Evolutionary conservation across 2,329 filamentous ascomycete species (phyloP).

Genomic region (Daldinia sp.): DNA sequence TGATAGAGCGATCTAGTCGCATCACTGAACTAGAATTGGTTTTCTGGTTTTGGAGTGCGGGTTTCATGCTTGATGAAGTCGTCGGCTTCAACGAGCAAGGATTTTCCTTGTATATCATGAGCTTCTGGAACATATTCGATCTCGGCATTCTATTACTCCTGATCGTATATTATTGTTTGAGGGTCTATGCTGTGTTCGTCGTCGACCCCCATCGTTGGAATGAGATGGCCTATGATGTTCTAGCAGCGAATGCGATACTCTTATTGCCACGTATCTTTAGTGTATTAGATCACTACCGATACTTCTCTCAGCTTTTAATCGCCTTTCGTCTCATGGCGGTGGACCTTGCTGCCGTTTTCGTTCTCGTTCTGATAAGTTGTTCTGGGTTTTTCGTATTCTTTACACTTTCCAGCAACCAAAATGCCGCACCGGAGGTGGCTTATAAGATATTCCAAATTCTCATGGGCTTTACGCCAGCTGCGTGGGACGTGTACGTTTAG

Average conservation of each 20-base stretch:
- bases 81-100: constrained; percentile 97
- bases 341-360: constrained; percentile 83
- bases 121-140: constrained; percentile 97
- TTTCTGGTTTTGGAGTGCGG: constrained; percentile 98
- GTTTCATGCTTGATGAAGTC: constrained; percentile 95
- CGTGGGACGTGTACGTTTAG: constrained; percentile 79
- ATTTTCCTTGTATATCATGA: constrained; percentile 96
- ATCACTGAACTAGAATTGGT: constrained; percentile 87
- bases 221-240: constrained; percentile 89
- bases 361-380: constrained; percentile 85
- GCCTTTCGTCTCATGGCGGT: constrained; percentile 94
- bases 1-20: constrained; percentile 75
- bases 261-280: constrained; percentile 92
- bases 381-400: constrained; percentile 97
- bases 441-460: constrained; percentile 93
- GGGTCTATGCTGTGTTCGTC: constrained; percentile 86
- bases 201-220: constrained; percentile 79
- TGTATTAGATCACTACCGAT: constrained; percentile 91
- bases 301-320: constrained; percentile 93
- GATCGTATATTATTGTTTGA: constrained; percentile 88
- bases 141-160: constrained; percentile 87
- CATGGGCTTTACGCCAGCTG: constrained; percentile 95
- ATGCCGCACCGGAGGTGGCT: constrained; percentile 77
- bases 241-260: constrained; percentile 88
- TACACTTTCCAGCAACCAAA: constrained; percentile 77